Base-by-base conservation (phyloP, 2,329 filamentous ascomycete genomes). In the Keithomyces neogunnii region DNA sequence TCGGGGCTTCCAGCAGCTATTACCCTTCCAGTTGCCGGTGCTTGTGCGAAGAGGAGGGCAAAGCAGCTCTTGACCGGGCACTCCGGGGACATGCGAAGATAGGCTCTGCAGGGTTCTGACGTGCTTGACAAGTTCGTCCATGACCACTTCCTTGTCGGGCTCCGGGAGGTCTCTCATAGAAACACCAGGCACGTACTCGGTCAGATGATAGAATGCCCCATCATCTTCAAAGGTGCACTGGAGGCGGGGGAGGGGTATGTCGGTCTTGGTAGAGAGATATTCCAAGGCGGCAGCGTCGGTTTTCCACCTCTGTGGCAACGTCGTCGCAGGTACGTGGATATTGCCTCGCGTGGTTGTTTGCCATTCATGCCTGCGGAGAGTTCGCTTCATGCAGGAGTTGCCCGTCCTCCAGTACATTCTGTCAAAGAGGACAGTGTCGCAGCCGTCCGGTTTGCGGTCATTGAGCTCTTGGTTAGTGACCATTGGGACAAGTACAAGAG, bases 211-310 rank as follows among this genome's bases (percentile, higher is more conserved):
- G 32, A 51, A 51, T 7, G 52, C 54, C 4, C 54, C 54, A 36
- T 56, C 52, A 31, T 56, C 54, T 38, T 56, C 52, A 6, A 54
- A 53, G 8, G 31, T 46, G 48, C 47, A 53, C 40, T 51, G 30
- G 1, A 11, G 3, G 13, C 28, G 50, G 30, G 54, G 50, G 13
- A 56, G 36, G 5, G 54, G 51, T 19, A 56, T 51, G 19, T 56
- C 49, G 0, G 53, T 56, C 13, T 52, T 30, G 13, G 45, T 36
- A 26, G 40, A 46, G 10, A 56, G 45, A 28, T 48, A 51, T 7
- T 19, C 9, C 8, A 51, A 13, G 36, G 19, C 26, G 3, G 45
- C 44, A 7, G 49, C 49, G 11, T 51, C 49, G n/a, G 35, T 44
- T 43, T 42, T 51, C 48, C 42, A 46, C 9, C 26, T 26, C 42